Evolutionary conservation across 208 protist genomes (phyloP), one percentile per base, ranked within the genome.

Genomic region (Trypanosoma melophagium): DNA sequence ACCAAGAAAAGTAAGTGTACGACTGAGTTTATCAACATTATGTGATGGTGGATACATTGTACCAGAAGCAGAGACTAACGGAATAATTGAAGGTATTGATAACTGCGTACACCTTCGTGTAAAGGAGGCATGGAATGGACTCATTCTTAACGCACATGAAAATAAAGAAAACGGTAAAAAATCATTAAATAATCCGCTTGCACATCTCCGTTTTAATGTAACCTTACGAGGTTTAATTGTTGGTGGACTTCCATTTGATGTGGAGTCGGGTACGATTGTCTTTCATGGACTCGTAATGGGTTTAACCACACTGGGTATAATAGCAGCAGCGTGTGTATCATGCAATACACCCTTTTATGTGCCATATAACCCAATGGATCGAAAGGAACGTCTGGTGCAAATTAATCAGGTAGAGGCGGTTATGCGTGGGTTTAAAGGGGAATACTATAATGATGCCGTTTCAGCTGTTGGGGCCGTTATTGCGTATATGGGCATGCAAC

Each of bases 401-500:
- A 38, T 77, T 22, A 55, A 64, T 41, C 21, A 42, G 13, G 81
- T 88, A 22, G 80, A 82, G 57, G 56, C 21, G 16, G n/a, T 76
- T 17, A 94, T 94, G 83, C 38, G 55, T 59, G 44, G 41, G 22
- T 89, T 81, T 73, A 80, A 84, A 59, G 84, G 84, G 35, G 71
- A 65, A 24, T 60, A 84, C 40, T 66, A 77, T 52, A 89, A 85
- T 66, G 87, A 94, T 66, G 72, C 86, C 21, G 71, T 91, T 45
- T 76, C 76, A 52, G 72, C 69, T 16, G 73, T 86, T 66, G 82
- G 77, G 56, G 84, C 77, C 0, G 72, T 90, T n/a, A 64, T 94
- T 38, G 78, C 77, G 25, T 94, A 88, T 74, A 84, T 90, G 76
- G 81, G 73, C 56, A 89, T 90, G 87, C 82, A 89, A 70, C 74